phyloP scores from a whole-genome alignment of 2,329 filamentous ascomycete species.

The Berkeleyomyces basicola region DNA sequence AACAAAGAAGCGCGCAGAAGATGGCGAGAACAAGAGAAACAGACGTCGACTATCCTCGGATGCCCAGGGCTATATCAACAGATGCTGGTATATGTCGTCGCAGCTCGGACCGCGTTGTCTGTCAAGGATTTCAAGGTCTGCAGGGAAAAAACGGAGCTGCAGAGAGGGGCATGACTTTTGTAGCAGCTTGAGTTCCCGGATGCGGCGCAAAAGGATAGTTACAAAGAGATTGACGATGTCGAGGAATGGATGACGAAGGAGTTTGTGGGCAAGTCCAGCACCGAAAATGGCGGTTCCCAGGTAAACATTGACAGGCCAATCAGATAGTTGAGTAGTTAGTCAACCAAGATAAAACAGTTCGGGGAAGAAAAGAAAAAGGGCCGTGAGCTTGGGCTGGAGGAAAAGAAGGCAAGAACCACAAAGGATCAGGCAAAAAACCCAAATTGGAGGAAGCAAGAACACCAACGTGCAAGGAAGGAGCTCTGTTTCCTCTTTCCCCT shows the following conservation, averaged over 20 bases:
- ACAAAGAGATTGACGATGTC: not conserved
- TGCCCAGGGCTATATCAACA: not conserved
- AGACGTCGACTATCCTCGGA: not conserved
- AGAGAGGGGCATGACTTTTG: not conserved
- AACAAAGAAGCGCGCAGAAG: not conserved
- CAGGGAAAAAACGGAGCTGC: not conserved
- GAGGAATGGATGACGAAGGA: not conserved
- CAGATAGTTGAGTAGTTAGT: not conserved
- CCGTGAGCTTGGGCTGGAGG: not conserved
- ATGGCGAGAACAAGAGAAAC: not conserved
- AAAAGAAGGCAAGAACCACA: not conserved
- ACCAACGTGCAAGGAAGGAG: not conserved
- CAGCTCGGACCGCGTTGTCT: not conserved
- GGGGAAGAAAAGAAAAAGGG: not conserved
- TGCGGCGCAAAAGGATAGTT: not conserved
- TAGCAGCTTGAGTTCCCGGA: not conserved
- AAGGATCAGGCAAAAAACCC: slow-evolving; percentile 3
- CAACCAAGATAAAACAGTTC: not conserved
- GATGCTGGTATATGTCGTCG: not conserved
- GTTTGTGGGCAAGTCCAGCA: not conserved
- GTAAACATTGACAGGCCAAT: not conserved
- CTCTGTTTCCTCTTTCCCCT: slow-evolving; percentile 1
- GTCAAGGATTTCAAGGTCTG: slow-evolving; percentile 1
- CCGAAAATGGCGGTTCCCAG: not conserved
- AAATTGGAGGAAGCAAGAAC: slow-evolving; percentile 10